These are phyloP conservation scores for Penicillium sp. DNA, from an alignment of 2,329 filamentous ascomycete genomes.

Conservation along the genomic window DNA sequence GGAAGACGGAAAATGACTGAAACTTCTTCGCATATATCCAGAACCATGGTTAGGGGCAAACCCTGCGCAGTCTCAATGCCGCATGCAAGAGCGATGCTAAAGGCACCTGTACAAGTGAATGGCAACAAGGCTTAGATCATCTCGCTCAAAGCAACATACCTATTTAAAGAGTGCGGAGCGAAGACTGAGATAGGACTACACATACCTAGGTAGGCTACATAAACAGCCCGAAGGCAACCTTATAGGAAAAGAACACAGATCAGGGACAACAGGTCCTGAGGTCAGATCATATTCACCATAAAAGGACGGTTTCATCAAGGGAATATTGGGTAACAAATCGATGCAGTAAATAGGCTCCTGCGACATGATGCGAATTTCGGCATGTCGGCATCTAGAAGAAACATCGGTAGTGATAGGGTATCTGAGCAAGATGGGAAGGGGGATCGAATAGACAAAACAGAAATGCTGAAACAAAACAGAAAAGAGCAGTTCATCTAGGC, in stretches of 20 bases:
- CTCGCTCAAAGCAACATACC: constrained; percentile 6
- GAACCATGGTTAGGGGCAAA: neutral
- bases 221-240: neutral
- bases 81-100: neutral
- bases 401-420: constrained; percentile 25
- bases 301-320: constrained; percentile 11
- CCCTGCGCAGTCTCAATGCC: constrained; percentile 3
- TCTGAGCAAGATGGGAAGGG: constrained; percentile 31
- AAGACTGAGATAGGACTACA: constrained; percentile 10
- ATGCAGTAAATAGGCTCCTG: constrained; percentile 13
- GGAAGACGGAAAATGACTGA: neutral
- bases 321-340: constrained; percentile 8
- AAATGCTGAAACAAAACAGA: constrained; percentile 16
- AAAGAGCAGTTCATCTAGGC: constrained; percentile 19
- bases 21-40: neutral
- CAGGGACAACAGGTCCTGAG: constrained; percentile 4
- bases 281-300: constrained; percentile 13
- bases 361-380: constrained; percentile 12
- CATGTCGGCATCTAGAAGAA: constrained; percentile 24
- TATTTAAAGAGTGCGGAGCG: constrained; percentile 1
- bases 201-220: constrained; percentile 6
- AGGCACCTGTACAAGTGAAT: neutral
- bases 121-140: constrained; percentile 2
- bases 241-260: neutral
- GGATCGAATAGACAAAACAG: constrained; percentile 24